Evolutionary conservation across 2,329 filamentous ascomycete species (phyloP), one percentile per base, ranked within the genome.

Genomic region (Chaetomiaceae sp.): DNA sequence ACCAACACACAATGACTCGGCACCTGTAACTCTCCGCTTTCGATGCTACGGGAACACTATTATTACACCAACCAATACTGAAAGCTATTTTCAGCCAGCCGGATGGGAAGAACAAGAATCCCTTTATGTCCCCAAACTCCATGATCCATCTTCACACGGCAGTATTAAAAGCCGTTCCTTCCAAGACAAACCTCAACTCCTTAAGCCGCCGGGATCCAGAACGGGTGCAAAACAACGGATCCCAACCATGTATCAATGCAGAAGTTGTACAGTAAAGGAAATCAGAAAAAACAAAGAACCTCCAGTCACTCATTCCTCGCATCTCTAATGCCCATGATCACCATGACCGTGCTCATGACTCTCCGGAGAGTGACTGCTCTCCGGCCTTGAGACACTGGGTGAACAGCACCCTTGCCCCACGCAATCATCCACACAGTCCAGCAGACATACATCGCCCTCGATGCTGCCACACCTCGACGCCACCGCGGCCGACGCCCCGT

Each of bases 381-480:
- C 67, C 29, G 65, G 69, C 34, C 65, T 65, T 14, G 65, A 69
- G 34, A 54, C 64, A 0, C 61, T 42, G 11, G 60, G 51, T 2
- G 67, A 61, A 60, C 75, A 78, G 67, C 75, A 78, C 13, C 73
- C 74, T 61, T 70, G 67, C 14, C 66, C 74, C 3, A 69, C 67
- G 54, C 75, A 78, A 53, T 77, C 66, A 43, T 78, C 75, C 9
- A 77, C 72, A 49, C 75, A 78, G 56, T 78, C 78, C 3, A 84
- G 69, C 32, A 84, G 68, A 42, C 63, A 68, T 57, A 67, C 66
- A 45, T 66, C 66, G 18, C 67, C 59, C 50, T 69, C 67, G 9
- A 66, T 58, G 48, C 65, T 67, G 52, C 20, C 57, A 46, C 52
- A 58, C 49, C 42, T 47, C 48, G 41, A 34, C 51, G 6, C 16